phyloP scores from a whole-genome alignment of 768 basidiomycete genomes.

The Rhodosporidiobolus sp. region DNA sequence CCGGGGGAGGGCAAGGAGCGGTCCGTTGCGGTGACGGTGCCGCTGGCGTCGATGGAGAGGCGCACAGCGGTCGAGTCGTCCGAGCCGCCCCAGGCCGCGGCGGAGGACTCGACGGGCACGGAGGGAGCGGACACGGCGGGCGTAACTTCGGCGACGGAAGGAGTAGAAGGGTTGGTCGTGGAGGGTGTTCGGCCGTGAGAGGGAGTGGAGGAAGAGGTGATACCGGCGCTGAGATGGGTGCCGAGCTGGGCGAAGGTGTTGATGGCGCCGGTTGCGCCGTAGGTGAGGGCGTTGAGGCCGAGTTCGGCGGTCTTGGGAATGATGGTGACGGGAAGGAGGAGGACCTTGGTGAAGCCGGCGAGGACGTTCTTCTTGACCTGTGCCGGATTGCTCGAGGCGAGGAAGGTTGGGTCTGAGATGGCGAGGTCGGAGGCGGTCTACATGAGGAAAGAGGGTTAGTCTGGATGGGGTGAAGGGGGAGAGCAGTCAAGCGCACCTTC shows the following conservation, averaged over 20 bases:
- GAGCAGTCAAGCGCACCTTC: constrained; percentile 55
- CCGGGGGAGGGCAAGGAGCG: neutral
- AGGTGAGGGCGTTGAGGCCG: constrained; percentile 57
- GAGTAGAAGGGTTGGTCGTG: neutral
- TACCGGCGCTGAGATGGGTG: constrained; percentile 5
- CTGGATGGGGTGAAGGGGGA: neutral
- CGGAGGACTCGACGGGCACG: constrained; percentile 17
- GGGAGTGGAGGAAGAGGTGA: neutral
- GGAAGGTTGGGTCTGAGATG: constrained; percentile 58
- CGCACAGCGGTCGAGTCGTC: neutral
- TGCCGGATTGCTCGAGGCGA: constrained; percentile 81
- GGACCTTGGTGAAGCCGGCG: constrained; percentile 81
- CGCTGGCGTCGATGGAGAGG: constrained; percentile 21
- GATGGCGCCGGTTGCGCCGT: constrained; percentile 50
- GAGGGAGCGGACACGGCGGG: constrained; percentile 2
- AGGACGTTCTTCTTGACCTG: constrained; percentile 88
- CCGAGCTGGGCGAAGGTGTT: constrained; percentile 41
- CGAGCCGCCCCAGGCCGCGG: constrained; percentile 20
- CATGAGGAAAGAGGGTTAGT: neutral
- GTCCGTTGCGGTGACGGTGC: neutral
- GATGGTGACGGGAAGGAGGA: constrained; percentile 91
- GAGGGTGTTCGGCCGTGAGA: neutral
- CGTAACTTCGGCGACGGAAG: constrained; percentile 2
- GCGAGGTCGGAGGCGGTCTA: constrained; percentile 36
- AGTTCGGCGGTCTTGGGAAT: constrained; percentile 70